phyloP scores from a whole-genome alignment of 139 green algal genomes.

The Trebouxia sp. region DNA sequence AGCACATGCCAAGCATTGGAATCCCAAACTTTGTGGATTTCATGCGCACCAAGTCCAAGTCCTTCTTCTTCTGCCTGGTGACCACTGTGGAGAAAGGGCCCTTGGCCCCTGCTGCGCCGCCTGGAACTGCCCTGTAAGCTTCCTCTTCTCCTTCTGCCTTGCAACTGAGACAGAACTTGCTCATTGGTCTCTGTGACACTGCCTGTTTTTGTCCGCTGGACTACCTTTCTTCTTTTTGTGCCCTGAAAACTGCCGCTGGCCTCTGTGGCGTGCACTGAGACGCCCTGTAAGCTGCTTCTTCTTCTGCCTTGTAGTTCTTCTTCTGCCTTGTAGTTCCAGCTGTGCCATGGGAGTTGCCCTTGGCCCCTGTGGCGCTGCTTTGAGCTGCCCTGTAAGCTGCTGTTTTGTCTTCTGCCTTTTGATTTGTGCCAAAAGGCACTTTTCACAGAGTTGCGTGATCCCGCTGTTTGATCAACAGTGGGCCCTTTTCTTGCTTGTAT shows the following conservation, averaged over 20 bases:
- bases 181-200: not conserved
- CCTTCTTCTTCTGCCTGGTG: slow-evolving; percentile 29
- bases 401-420: no score
- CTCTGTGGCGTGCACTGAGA: not conserved
- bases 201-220: not conserved
- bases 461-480: no score
- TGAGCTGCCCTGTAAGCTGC: no score
- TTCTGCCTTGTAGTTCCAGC: no score
- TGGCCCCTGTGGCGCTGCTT: no score
- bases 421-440: no score
- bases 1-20: slow-evolving; percentile 29
- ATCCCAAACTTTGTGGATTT: slow-evolving; percentile 36
- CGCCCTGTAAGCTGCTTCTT: not conserved
- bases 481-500: no score
- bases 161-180: not conserved
- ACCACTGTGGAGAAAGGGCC: not conserved
- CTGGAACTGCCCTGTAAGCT: slow-evolving; percentile 10
- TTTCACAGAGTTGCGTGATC: no score
- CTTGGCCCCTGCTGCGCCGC: not conserved
- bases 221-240: not conserved
- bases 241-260: not conserved
- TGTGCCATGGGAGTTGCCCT: no score
- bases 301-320: not conserved
- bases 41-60: not conserved
- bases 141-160: not conserved